Evolutionary conservation across 139 green algal species (phyloP), one percentile per base, ranked within the genome.

Genomic region (Tetradesmus obliquus): DNA sequence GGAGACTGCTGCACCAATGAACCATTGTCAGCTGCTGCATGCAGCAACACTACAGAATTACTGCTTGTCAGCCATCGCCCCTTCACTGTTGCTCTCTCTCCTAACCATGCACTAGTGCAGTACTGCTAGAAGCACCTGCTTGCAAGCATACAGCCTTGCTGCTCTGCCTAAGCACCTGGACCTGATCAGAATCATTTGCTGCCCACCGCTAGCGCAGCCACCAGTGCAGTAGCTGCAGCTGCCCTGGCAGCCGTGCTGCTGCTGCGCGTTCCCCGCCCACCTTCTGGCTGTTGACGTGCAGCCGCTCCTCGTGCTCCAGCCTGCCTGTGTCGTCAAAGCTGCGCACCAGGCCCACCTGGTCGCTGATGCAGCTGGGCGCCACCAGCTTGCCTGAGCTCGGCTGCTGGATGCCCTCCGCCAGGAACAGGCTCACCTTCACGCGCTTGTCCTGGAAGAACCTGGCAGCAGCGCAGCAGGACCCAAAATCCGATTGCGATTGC

Each of bases 381-480:
- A 95, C 90, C 81, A 96, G 91, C 84, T 92, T 92, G 20, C 95
- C 93, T 5, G 71, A 90, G 19, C 91, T 83, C 19, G 92, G 83
- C 7, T 89, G 88, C 90, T 97, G 95, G 81, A 97, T 96, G 87
- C 95, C 95, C 91, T 97, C 95, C 62, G 94, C 80, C 80, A 92
- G 55, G 15, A 97, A 96, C 13, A 97, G 93, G 32, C 94, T 96
- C 22, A 97, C 95, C 94, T 96, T 97, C 71, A 97, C 92, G 0
- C 94, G 88, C 84, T 94, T 95, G 88, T 94, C 92, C 83, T 95
- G 93, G 82, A 97, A 95, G 92, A 96, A 97, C 20, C 95, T 92
- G 88, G 32, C 72, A 32, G 58, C 45, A 57, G 58, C 0, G 85
- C 8, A 17, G 54, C 55, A 81, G 51, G 12, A 8, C 62, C n/a